A percentile compares a stretch with the other conserved stretches of the same genome.
Evolutionary conservation across 352 stramenopile species (phyloP).

Genomic region (Pythium aphanidermatum): DNA sequence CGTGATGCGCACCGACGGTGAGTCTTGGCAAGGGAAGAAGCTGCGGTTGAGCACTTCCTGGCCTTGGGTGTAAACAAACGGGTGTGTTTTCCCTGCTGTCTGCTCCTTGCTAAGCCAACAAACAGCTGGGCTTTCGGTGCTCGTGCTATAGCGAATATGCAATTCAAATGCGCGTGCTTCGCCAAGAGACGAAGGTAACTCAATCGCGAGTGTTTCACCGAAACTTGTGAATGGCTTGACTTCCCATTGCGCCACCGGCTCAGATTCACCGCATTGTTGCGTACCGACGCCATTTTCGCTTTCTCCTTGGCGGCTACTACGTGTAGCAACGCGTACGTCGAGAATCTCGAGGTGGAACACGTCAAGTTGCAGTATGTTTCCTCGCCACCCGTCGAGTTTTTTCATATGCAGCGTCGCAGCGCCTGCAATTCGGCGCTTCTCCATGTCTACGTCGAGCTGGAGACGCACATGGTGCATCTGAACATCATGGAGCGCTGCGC

Average conservation of each 20-base stretch:
- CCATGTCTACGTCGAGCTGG: constrained; percentile 43
- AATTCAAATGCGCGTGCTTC: constrained; percentile 27
- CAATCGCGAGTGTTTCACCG: constrained; percentile 45
- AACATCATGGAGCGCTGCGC: constrained; percentile 40
- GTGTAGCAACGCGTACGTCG: constrained; percentile 33
- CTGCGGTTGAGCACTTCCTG: constrained; percentile 84
- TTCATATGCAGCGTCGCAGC: constrained; percentile 33
- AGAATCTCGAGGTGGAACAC: constrained; percentile 56
- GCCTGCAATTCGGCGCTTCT: constrained; percentile 17
- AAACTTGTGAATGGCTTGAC: constrained; percentile 61
- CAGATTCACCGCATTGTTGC: constrained; percentile 1
- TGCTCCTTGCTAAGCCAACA: constrained; percentile 83
- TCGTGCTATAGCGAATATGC: constrained; percentile 57
- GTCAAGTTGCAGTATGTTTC: constrained; percentile 34
- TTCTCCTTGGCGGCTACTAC: constrained; percentile 8
- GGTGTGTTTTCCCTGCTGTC: constrained; percentile 66
- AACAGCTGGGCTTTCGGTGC: constrained; percentile 58
- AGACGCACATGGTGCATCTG: constrained; percentile 46
- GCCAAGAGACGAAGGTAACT: constrained; percentile 20
- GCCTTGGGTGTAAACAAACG: constrained; percentile 84
- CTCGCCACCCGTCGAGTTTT: constrained; percentile 11
- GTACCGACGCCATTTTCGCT: no score
- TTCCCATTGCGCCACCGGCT: constrained; percentile 23
- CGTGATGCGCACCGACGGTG: constrained; percentile 92
- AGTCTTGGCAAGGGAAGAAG: constrained; percentile 90